Evolutionary conservation across 106 monocot genomes (phyloP).

Genomic region (Iris macrosiphon): DNA sequence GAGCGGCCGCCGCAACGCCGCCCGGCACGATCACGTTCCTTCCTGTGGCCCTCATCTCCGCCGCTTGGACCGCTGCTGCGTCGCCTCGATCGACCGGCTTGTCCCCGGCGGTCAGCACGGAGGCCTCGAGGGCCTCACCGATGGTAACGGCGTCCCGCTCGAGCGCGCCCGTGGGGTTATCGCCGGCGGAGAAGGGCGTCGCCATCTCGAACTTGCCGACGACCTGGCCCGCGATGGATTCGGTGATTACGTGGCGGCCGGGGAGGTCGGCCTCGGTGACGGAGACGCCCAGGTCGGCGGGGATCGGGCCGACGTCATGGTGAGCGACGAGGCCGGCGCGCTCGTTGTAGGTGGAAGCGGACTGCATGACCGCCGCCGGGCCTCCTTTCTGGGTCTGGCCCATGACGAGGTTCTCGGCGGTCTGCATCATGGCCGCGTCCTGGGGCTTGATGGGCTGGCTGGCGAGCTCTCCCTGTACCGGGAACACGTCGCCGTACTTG

Average conservation of each 20-base stretch:
- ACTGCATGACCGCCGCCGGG: conserved; percentile 61
- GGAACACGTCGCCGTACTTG: conserved; percentile 66
- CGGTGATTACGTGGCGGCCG: conserved; percentile 31
- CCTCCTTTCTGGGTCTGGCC: conserved; percentile 53
- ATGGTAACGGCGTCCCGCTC: conserved; percentile 16
- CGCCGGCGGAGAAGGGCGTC: background rate
- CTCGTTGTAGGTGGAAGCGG: conserved; percentile 46
- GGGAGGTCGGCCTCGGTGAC: conserved; percentile 35
- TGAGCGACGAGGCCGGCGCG: conserved; percentile 30
- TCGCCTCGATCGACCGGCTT: conserved; percentile 54
- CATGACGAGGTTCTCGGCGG: conserved; percentile 33
- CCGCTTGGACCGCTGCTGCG: conserved; percentile 58
- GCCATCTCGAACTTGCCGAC: conserved; percentile 17
- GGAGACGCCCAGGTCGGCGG: conserved; percentile 32
- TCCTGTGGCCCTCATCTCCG: conserved; percentile 49
- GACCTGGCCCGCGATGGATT: conserved; percentile 49
- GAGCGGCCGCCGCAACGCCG: conserved; percentile 43
- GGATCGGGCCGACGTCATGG: conserved; percentile 10
- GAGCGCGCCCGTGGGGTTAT: background rate
- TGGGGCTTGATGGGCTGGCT: conserved; percentile 34
- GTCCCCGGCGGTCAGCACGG: conserved; percentile 24
- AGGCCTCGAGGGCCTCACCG: conserved; percentile 68
- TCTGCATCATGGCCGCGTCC: conserved; percentile 67
- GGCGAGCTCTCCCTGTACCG: conserved; percentile 47
- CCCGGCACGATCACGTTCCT: conserved; percentile 11